Evolutionary conservation across 306 rosid genomes (phyloP), one percentile per base, ranked within the genome.

Genomic region (Ziziphus jujuba): DNA sequence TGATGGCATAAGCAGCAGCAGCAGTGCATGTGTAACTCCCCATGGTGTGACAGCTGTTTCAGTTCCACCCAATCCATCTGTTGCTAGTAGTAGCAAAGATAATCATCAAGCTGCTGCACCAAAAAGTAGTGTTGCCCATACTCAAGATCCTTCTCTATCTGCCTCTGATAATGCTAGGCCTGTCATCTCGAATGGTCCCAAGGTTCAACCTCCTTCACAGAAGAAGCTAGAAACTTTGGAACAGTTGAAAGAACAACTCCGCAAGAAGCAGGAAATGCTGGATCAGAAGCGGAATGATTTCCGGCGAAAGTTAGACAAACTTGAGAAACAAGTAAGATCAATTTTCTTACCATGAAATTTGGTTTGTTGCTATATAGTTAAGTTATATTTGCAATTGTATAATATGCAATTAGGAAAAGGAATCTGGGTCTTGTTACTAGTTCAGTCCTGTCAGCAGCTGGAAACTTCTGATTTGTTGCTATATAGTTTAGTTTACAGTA

Each of bases 261-360:
- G 96, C 75, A 95, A 85, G 89, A 95, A 91, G 78, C 99, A 84
- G 80, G 96, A 95, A 85, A 80, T 88, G 89, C 85, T 95, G 67
- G 96, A 84, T 65, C 95, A 90, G 81, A 95, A 87, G 90, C 88
- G 97, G 66, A 82, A 77, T 21, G 91, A 91, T 70, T 95, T 95
- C 73, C 77, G 81, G 70, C 97, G 92, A 62, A 87, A 79, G 79
- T 81, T 95, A 77, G 76, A 72, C 74, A 88, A 91, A 79, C 85
- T 95, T 74, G 91, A 77, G 82, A 91, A 95, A 84, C 92, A 88
- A 60, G 99, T 90, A 82, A 85, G 71, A 66, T 35, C 64, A 5
- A 35, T 44, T 60, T 35, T 35, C 72, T 72, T 35, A 31, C 34
- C 25, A 59, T 72, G 56, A 45, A 55, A 2, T 63, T 59, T 44